A percentile compares a stretch with the other conserved stretches of the same genome.
Conservation (phyloP, 2,329 filamentous ascomycete genomes). For the Nothopassalora personata region DNA sequence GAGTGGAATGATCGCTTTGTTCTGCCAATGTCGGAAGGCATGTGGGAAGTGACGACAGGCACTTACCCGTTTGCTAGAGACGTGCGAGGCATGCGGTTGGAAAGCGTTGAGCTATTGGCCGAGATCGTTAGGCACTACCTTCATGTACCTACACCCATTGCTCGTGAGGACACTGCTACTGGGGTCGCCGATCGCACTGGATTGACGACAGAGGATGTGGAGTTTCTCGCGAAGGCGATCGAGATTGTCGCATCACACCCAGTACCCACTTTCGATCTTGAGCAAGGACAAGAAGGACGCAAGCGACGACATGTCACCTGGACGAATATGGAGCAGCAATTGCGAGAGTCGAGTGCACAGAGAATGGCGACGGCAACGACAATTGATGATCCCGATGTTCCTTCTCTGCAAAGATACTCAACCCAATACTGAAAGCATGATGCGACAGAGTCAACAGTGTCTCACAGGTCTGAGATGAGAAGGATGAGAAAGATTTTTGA, state of each 20-base stretch:
- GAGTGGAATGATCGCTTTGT: slow-evolving; percentile 14
- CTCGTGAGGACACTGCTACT: neutral
- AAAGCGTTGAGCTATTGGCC: slow-evolving; percentile 23
- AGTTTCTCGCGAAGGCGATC: slow-evolving; percentile 19
- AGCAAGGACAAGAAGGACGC: neutral
- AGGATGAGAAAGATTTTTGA: neutral
- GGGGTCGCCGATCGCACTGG: neutral
- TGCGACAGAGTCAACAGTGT: neutral
- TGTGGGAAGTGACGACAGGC: slow-evolving; percentile 16
- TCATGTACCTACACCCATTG: neutral
- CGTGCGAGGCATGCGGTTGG: slow-evolving; percentile 18
- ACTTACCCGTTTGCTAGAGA: slow-evolving; percentile 21
- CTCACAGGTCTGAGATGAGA: neutral
- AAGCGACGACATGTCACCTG: slow-evolving; percentile 4
- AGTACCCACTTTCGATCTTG: slow-evolving; percentile 6
- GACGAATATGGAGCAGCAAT: slow-evolving; percentile 10
- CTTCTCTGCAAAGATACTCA: neutral
- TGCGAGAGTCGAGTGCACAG: slow-evolving; percentile 2
- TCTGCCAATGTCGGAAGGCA: slow-evolving; percentile 4
- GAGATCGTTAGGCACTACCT: slow-evolving; percentile 12
- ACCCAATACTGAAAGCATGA: neutral
- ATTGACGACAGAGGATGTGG: neutral
- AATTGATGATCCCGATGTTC: neutral
- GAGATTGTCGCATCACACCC: slow-evolving; percentile 22
- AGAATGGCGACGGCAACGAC: neutral